Percentiles rank a stretch among this genome's conserved stretches.
phyloP scores from a whole-genome alignment of 2,329 filamentous ascomycete genomes.

The Colletotrichum melonis region DNA sequence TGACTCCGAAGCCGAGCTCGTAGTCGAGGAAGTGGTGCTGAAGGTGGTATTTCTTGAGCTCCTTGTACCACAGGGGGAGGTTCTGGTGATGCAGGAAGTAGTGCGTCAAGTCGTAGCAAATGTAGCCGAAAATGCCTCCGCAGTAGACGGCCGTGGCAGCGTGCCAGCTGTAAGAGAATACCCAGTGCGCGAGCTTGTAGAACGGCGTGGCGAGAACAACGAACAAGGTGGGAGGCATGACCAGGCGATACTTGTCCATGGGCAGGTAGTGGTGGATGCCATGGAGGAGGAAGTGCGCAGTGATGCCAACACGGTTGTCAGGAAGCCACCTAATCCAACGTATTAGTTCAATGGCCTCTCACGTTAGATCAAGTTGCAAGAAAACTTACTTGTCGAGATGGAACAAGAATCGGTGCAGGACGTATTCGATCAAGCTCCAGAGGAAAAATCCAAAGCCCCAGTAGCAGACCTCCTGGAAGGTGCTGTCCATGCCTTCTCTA shows the following conservation, averaged over 20 bases:
- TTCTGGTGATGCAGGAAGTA: constrained; percentile 98
- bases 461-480: constrained; percentile 64
- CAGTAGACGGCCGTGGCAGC: constrained; percentile 82
- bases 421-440: constrained; percentile 93
- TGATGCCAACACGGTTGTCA: constrained; percentile 89
- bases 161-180: constrained; percentile 90
- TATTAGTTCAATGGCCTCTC: constrained; percentile 42
- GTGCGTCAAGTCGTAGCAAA: constrained; percentile 97
- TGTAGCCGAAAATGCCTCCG: constrained; percentile 94
- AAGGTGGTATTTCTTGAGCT: constrained; percentile 97
- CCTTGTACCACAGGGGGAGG: constrained; percentile 88
- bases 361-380: background rate
- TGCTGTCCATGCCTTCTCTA: constrained; percentile 66
- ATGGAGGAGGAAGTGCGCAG: constrained; percentile 91
- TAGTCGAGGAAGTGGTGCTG: constrained; percentile 98
- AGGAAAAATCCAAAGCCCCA: constrained; percentile 78
- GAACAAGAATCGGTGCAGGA: constrained; percentile 90
- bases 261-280: constrained; percentile 98
- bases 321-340: constrained; percentile 78
- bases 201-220: constrained; percentile 86
- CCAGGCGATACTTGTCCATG: constrained; percentile 98
- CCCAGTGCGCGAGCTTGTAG: constrained; percentile 86
- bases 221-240: constrained; percentile 96
- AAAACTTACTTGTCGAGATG: constrained; percentile 86
- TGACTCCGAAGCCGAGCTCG: constrained; percentile 96